These are phyloP conservation scores for Rhodotorula paludigena DNA, from an alignment of 768 basidiomycete genomes.

Conservation along the genomic window DNA sequence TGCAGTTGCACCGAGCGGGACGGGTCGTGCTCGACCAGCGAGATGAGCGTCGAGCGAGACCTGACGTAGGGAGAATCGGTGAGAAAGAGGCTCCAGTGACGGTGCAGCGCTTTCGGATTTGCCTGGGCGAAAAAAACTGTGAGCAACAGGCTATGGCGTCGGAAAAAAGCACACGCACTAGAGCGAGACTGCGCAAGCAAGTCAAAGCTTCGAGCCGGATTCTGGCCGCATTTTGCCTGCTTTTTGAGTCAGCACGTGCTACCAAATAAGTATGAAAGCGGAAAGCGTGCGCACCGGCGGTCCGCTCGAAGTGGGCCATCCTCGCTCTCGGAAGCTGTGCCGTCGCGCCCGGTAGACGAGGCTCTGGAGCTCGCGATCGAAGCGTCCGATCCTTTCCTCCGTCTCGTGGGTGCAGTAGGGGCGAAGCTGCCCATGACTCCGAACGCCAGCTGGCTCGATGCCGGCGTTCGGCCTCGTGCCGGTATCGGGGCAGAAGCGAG, in stretches of 20 bases:
- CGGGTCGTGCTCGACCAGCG: slow-evolving; percentile 24
- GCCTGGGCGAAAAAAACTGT: background rate
- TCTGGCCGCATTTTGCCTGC: slow-evolving; percentile 3
- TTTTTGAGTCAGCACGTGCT: fast-evolving
- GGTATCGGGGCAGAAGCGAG: background rate
- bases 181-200: slow-evolving; percentile 13
- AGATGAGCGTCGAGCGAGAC: slow-evolving; percentile 8
- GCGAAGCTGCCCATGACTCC: slow-evolving; percentile 33
- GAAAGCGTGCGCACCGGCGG: background rate
- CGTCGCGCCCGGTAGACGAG: background rate
- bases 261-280: no score
- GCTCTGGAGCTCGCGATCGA: slow-evolving; percentile 2
- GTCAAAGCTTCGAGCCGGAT: slow-evolving; percentile 24
- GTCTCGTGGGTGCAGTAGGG: background rate
- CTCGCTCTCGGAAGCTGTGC: slow-evolving; percentile 14
- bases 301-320: slow-evolving; percentile 2
- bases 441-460: slow-evolving; percentile 2
- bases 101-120: slow-evolving; percentile 6
- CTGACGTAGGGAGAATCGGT: slow-evolving; percentile 32
- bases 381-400: background rate
- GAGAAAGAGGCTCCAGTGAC: slow-evolving; percentile 30
- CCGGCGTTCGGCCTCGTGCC: background rate
- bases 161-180: background rate
- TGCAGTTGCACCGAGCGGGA: slow-evolving; percentile 4
- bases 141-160: background rate